These are phyloP conservation scores for Prunella vulgaris DNA, from an alignment of 257 asterid genomes.

Conservation along the genomic window DNA sequence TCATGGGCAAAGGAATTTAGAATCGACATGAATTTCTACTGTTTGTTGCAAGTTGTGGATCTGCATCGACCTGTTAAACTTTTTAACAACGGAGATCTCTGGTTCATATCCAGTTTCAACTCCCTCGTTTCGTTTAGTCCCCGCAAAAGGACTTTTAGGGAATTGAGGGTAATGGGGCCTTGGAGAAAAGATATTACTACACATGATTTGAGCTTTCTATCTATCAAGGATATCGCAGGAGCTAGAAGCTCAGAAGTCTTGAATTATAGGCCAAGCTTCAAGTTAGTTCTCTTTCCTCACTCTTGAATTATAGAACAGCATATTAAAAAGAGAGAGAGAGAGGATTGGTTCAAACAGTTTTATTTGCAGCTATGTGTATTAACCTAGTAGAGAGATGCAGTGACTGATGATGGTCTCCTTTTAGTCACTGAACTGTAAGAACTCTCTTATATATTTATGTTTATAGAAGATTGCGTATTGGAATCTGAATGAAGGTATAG, in stretches of 20 bases:
- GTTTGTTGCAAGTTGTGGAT: slow-evolving; percentile 37
- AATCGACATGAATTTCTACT: slow-evolving; percentile 40
- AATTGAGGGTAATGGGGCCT: slow-evolving; percentile 28
- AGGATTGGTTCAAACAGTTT: not conserved
- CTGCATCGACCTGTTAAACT: slow-evolving; percentile 42
- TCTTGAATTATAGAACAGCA: too few species aligned
- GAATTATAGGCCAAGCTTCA: not conserved
- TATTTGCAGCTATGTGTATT: not conserved
- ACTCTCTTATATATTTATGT: not conserved
- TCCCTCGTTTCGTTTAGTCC: slow-evolving; percentile 44
- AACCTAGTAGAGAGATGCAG: not conserved
- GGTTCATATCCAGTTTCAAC: slow-evolving; percentile 36
- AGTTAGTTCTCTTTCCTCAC: not conserved
- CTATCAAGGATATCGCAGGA: slow-evolving; percentile 35
- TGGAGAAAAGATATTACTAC: slow-evolving; percentile 17
- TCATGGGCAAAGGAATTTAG: slow-evolving; percentile 49
- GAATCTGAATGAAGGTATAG: not conserved
- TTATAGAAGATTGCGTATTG: not conserved
- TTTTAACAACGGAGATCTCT: slow-evolving; percentile 43
- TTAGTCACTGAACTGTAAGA: not conserved
- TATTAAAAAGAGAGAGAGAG: not conserved
- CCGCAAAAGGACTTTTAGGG: slow-evolving; percentile 37
- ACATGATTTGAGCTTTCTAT: slow-evolving; percentile 43
- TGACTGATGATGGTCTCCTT: not conserved
- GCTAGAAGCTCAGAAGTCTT: slow-evolving; percentile 17